Base-by-base conservation (phyloP, 202 grass and related monocot genomes). In the Musa balbisiana region DNA sequence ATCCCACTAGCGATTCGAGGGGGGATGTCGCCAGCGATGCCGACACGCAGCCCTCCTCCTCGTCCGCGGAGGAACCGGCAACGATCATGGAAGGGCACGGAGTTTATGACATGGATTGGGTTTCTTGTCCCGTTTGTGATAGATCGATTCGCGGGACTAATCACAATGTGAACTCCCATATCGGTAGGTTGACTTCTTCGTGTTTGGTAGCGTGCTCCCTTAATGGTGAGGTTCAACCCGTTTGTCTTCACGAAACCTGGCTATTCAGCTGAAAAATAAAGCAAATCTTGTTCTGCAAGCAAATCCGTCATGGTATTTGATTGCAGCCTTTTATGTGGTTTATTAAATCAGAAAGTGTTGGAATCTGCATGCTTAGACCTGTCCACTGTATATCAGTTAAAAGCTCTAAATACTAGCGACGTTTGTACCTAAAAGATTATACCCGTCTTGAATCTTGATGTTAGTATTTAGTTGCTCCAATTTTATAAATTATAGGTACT, bases 131-230 rank as follows among this genome's bases (percentile, higher is more conserved):
- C 1, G 85, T 92, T 60, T 92, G 92, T 77, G 87, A 84, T 80
- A 82, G 83, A 59, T 84, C 82, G 23, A 87, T 97, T 81, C 83
- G 58, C 9, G 91, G 87, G 62, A 88, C 81, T 1, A 89, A 88
- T 69, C 88, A 88, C 88, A 76, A 65, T 55, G 80, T 98, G 53
- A 98, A 94, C 58, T 70, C 83, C 6, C 88, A 94, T 83, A 82
- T 92, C 22, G 94, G 94, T 98, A 14, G 54, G 81, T 74, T 43
- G 59, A 53, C 19, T 49, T 52, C 21, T 20, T n/a, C 17, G 64
- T 26, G 2, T 51, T 51, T 62, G 62, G 12, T 52, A 17, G 22
- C 25, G 26, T 3, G 49, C 12, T 71, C 51, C 20, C 11, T 51
- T 20, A 27, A 4, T 19, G 25, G 13, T 24, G 21, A 56, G 71